Evolutionary conservation across 129 eudicot species (phyloP).

Genomic region (Helichrysum umbraculigerum): DNA sequence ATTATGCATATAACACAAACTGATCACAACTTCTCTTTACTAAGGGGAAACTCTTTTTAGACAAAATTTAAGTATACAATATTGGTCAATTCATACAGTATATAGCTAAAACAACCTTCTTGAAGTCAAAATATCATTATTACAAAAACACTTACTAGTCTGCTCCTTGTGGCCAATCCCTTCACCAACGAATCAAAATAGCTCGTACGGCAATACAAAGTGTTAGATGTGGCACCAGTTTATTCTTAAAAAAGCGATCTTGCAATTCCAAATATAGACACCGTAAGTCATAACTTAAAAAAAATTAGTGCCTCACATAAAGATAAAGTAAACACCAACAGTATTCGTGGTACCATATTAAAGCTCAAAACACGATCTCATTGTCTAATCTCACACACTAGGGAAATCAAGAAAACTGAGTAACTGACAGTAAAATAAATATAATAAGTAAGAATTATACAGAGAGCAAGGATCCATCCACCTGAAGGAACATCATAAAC

Average conservation of each 20-base stretch:
- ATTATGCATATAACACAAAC: too few species aligned
- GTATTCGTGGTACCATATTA: too few species aligned
- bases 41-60: slow-evolving; percentile 3
- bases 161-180: slow-evolving; percentile 38
- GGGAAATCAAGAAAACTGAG: too few species aligned
- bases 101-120: slow-evolving; percentile 46
- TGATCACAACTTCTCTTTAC: too few species aligned
- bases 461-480: too few species aligned
- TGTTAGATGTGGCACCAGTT: slow-evolving; percentile 54
- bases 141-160: slow-evolving; percentile 47
- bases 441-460: too few species aligned
- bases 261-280: slow-evolving; percentile 24
- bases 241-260: slow-evolving; percentile 63
- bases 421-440: too few species aligned
- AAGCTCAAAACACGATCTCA: background rate
- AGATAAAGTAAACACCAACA: background rate
- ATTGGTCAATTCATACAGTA: background rate
- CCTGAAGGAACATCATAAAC: too few species aligned
- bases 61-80: background rate
- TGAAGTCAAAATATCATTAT: background rate
- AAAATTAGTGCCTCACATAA: background rate
- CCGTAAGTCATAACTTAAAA: background rate
- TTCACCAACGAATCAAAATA: slow-evolving; percentile 55
- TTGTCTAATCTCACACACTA: too few species aligned
- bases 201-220: too few species aligned